These are phyloP conservation scores for Thermothielavioides terrestris DNA, from an alignment of 495 filamentous ascomycete species.

Conservation along the genomic window DNA sequence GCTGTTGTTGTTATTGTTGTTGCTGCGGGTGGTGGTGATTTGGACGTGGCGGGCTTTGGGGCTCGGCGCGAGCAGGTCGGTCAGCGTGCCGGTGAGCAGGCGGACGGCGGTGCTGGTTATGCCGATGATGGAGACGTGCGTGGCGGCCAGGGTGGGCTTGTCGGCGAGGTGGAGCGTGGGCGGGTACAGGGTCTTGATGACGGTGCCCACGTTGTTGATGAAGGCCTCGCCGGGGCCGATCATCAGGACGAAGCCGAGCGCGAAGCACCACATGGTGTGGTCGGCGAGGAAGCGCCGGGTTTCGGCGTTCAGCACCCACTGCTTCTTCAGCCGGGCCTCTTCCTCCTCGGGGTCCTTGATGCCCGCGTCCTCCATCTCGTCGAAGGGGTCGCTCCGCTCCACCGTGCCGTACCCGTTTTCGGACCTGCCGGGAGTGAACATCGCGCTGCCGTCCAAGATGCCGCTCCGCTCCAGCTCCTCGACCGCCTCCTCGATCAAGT, in stretches of 20 bases:
- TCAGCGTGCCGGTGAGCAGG: slow-evolving; percentile 73
- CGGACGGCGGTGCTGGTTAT: slow-evolving; percentile 85
- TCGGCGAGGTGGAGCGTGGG: slow-evolving; percentile 38
- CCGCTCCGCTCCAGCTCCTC: slow-evolving; percentile 79
- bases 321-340: slow-evolving; percentile 67
- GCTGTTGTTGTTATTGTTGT: not conserved
- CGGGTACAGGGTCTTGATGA: slow-evolving; percentile 77
- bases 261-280: slow-evolving; percentile 90
- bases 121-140: slow-evolving; percentile 85
- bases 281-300: slow-evolving; percentile 76
- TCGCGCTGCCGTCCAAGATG: slow-evolving; percentile 51
- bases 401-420: slow-evolving; percentile 34
- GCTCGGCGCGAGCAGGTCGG: slow-evolving; percentile 76
- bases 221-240: slow-evolving; percentile 92
- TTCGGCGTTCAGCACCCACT: slow-evolving; percentile 78
- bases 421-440: slow-evolving; percentile 27
- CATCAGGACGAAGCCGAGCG: slow-evolving; percentile 84
- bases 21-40: slow-evolving; percentile 19
- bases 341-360: slow-evolving; percentile 41
- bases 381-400: slow-evolving; percentile 19
- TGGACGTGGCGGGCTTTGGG: slow-evolving; percentile 36
- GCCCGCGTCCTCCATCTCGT: slow-evolving; percentile 29
- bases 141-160: slow-evolving; percentile 60
- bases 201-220: slow-evolving; percentile 93
- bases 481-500: slow-evolving; percentile 78